Percentiles rank a stretch among this genome's conserved stretches.
These are phyloP conservation scores for Tetragonia tetragonoides DNA, from an alignment of 148 eudicot species.

Conservation along the genomic window DNA sequence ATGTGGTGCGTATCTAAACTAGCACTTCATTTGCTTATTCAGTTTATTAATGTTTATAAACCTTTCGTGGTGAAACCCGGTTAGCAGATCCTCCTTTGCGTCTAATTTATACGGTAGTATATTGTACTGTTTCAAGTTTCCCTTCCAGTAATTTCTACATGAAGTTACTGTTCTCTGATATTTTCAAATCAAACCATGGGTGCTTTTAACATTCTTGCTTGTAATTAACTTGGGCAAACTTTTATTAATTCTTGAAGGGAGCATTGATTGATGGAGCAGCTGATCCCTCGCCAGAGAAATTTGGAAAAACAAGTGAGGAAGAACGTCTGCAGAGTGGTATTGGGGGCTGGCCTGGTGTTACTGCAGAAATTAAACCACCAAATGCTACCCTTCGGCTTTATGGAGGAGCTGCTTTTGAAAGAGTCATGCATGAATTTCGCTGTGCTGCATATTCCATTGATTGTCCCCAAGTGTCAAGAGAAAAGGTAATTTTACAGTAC, in stretches of 20 bases:
- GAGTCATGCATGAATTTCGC: conserved; percentile 94
- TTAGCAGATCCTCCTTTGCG: neutral
- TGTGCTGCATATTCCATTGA: conserved; percentile 95
- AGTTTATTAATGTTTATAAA: neutral
- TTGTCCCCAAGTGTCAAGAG: conserved; percentile 91
- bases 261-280: conserved; percentile 93
- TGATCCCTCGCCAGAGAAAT: conserved; percentile 93
- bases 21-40: neutral
- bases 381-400: conserved; percentile 82
- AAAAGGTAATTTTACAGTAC: conserved; percentile 51
- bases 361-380: conserved; percentile 69
- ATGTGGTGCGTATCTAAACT: conserved; percentile 56
- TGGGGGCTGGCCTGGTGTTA: conserved; percentile 95
- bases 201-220: neutral
- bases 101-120: neutral
- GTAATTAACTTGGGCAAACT: neutral
- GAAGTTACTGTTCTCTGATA: neutral
- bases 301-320: conserved; percentile 94
- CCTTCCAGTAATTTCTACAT: neutral
- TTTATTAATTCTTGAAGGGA: conserved; percentile 45
- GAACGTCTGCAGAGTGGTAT: conserved; percentile 82
- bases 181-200: neutral
- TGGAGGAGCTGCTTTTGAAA: conserved; percentile 98
- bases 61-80: neutral
- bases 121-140: neutral